phyloP scores from a whole-genome alignment of 257 asterid species.

The Solanum clarkiae region DNA sequence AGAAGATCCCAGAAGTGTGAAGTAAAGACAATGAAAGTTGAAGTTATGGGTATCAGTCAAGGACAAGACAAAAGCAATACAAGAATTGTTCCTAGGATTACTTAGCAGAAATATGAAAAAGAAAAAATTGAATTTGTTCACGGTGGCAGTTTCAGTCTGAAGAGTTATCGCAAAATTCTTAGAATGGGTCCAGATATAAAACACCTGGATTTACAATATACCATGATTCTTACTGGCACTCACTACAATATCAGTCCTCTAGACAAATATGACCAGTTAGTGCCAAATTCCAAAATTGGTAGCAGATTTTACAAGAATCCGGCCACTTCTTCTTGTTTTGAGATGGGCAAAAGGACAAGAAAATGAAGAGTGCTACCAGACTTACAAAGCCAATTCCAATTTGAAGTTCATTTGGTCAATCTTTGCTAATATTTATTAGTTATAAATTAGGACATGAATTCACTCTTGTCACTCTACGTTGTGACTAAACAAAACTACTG shows the following conservation, averaged over 20 bases:
- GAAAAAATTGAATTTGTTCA: background rate
- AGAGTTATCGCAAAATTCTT: constrained; percentile 8
- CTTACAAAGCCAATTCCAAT: background rate
- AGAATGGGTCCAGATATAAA: background rate
- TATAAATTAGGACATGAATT: background rate
- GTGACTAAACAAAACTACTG: background rate
- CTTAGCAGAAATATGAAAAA: background rate
- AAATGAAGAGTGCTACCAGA: background rate
- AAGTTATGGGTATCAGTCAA: background rate
- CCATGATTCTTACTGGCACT: background rate
- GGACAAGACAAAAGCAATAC: constrained; percentile 1
- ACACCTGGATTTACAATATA: background rate
- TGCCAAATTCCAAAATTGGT: background rate
- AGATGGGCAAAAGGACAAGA: background rate
- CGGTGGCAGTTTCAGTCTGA: constrained; percentile 24
- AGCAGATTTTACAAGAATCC: background rate
- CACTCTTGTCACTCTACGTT: background rate
- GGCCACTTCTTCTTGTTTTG: background rate
- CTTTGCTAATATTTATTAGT: background rate
- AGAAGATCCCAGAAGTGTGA: background rate
- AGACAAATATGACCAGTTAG: background rate
- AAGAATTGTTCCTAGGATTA: constrained; percentile 2
- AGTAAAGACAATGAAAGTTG: background rate
- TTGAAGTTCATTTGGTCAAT: background rate
- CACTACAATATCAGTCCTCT: background rate